These are phyloP conservation scores for Pichia rugopelliculosa DNA, from an alignment of 805 yeast species.

Conservation along the genomic window DNA sequence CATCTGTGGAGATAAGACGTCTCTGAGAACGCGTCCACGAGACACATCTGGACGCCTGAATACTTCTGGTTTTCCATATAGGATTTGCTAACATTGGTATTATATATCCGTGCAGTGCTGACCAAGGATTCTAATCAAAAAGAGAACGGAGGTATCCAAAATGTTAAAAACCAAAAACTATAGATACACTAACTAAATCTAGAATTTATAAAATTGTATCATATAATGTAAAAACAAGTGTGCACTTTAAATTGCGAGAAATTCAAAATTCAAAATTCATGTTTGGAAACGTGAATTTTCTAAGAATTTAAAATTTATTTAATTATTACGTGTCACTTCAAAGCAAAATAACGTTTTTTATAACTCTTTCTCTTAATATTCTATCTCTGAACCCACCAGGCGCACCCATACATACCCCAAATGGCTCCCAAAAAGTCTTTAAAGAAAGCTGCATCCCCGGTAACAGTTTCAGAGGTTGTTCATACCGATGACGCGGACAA, in stretches of 20 bases:
- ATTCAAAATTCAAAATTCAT: background rate
- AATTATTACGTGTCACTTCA: background rate
- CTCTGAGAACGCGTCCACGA: background rate
- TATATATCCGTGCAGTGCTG: background rate
- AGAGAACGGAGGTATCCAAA: too few species aligned
- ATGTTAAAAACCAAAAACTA: background rate
- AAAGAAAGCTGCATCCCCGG: slow-evolving; percentile 1
- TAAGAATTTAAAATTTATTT: background rate
- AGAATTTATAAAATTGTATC: too few species aligned
- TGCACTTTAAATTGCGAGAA: too few species aligned
- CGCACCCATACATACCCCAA: background rate
- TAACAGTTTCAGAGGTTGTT: background rate
- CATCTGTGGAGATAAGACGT: slow-evolving; percentile 9
- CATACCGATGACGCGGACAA: background rate
- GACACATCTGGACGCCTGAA: background rate
- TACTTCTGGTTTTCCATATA: background rate
- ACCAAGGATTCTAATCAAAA: background rate
- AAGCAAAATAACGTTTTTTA: background rate
- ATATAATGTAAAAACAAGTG: too few species aligned
- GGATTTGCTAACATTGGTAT: background rate
- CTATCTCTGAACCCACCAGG: background rate
- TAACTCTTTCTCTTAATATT: background rate
- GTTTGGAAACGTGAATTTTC: background rate
- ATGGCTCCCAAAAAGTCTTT: slow-evolving; percentile 19
- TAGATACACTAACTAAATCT: too few species aligned